Evolutionary conservation across 768 basidiomycete genomes (phyloP).

Genomic region (Amanita rubescens): DNA sequence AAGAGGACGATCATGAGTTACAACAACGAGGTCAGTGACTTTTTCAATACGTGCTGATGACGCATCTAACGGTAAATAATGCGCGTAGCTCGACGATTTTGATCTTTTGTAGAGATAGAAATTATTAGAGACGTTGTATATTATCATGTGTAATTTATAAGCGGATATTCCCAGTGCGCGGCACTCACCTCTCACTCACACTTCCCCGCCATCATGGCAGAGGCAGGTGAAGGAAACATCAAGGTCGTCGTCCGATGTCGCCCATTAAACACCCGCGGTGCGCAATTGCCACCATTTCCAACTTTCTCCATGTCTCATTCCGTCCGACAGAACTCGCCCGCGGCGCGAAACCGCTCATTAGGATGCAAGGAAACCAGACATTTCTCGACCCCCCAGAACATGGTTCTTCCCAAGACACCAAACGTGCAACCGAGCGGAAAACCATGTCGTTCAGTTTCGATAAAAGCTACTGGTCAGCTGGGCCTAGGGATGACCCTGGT

Average conservation of each 20-base stretch:
- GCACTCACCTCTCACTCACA: too few relatives aligned
- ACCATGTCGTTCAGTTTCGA: slow-evolving; percentile 91
- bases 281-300: slow-evolving; percentile 20
- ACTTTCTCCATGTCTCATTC: slow-evolving; percentile 4
- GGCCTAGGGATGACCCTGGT: slow-evolving; percentile 76
- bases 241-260: slow-evolving; percentile 94
- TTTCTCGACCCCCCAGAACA: slow-evolving; percentile 84
- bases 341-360: slow-evolving; percentile 89
- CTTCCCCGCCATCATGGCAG: slow-evolving; percentile 44
- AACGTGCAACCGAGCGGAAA: slow-evolving; percentile 86
- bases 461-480: slow-evolving; percentile 97
- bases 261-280: slow-evolving; percentile 92
- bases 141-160: slow-evolving; percentile 6
- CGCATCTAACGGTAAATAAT: slow-evolving; percentile 11
- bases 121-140: too few relatives aligned
- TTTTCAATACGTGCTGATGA: neutral
- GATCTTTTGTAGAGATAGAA: slow-evolving; percentile 55
- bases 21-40: slow-evolving; percentile 76
- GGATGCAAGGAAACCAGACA: slow-evolving; percentile 93
- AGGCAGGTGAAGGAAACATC: slow-evolving; percentile 82
- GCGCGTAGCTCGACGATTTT: slow-evolving; percentile 81
- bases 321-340: slow-evolving; percentile 69
- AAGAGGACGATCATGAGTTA: slow-evolving; percentile 94
- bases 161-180: too few relatives aligned
- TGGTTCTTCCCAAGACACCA: slow-evolving; percentile 59